Conservation (phyloP, 352 stramenopile genomes). For the Paralagenidium karlingii region DNA sequence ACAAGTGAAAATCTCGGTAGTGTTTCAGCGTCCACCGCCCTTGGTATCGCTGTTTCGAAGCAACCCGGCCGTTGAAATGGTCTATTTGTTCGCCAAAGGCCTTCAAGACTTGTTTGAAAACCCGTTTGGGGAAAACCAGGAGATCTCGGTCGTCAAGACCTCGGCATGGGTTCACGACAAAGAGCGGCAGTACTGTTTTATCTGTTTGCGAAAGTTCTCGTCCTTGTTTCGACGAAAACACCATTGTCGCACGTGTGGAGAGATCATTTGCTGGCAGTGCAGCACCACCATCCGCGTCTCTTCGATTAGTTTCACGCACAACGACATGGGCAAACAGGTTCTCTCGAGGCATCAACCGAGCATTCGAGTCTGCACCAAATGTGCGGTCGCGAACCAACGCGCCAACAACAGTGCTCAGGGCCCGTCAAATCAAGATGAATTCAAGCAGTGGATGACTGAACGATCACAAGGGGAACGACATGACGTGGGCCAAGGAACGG, state of each 20-base stretch:
- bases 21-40: slow-evolving; percentile 69
- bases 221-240: slow-evolving; percentile 77
- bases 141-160: slow-evolving; percentile 72
- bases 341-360: slow-evolving; percentile 66
- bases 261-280: slow-evolving; percentile 83
- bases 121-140: slow-evolving; percentile 56
- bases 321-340: slow-evolving; percentile 65
- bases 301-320: slow-evolving; percentile 77
- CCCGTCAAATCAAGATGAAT: slow-evolving; percentile 66
- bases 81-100: slow-evolving; percentile 63
- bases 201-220: slow-evolving; percentile 71
- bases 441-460: slow-evolving; percentile 67
- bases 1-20: slow-evolving; percentile 71
- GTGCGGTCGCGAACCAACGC: slow-evolving; percentile 64
- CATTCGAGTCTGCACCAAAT: slow-evolving; percentile 77
- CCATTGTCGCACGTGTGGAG: slow-evolving; percentile 77
- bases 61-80: slow-evolving; percentile 76
- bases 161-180: slow-evolving; percentile 79
- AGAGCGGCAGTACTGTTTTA: slow-evolving; percentile 69
- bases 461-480: not conserved
- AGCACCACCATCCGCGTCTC: slow-evolving; percentile 74
- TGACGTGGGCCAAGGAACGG: no score
- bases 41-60: slow-evolving; percentile 73
- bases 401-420: slow-evolving; percentile 58
- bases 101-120: slow-evolving; percentile 69